Evolutionary conservation across 2,329 filamentous ascomycete genomes (phyloP).

Genomic region (Aspergillus sp.): DNA sequence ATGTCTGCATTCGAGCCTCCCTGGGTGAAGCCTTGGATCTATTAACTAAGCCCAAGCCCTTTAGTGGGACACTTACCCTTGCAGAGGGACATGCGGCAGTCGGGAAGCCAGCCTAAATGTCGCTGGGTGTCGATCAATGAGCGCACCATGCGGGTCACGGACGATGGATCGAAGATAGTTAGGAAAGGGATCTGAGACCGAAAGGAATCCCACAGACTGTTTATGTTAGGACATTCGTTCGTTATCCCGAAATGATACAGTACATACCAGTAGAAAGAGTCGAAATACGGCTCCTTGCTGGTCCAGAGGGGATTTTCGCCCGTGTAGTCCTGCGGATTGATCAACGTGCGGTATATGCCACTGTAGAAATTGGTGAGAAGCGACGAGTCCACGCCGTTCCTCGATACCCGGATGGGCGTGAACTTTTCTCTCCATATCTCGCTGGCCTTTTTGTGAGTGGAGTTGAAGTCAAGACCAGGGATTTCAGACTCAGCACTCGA

Average conservation of each 20-base stretch:
- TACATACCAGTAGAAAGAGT: conserved; percentile 59
- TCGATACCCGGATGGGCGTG: conserved; percentile 26
- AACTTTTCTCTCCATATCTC: conserved; percentile 52
- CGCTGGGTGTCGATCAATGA: conserved; percentile 62
- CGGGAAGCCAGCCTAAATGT: conserved; percentile 62
- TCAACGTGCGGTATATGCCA: conserved; percentile 59
- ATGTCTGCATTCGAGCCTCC: conserved; percentile 65
- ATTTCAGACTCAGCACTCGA: conserved; percentile 58
- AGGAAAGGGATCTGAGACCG: conserved; percentile 60
- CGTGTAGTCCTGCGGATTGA: conserved; percentile 63
- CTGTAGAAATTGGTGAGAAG: conserved; percentile 54
- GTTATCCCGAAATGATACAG: not conserved
- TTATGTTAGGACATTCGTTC: conserved; percentile 7
- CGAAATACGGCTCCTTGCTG: conserved; percentile 59
- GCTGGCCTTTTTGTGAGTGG: conserved; percentile 42
- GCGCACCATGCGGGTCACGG: conserved; percentile 55
- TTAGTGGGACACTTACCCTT: too few relatives aligned
- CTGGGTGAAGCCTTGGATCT: conserved; percentile 53
- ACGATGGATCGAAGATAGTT: conserved; percentile 54
- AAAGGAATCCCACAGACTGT: conserved; percentile 58
- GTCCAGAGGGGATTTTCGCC: conserved; percentile 61
- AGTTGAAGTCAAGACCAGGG: conserved; percentile 53
- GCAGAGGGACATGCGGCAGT: conserved; percentile 64
- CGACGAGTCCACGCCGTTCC: conserved; percentile 19
- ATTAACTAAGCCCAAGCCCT: not conserved